Base-by-base conservation (phyloP, 176 grass and related monocot species). In the Alopecurus myosuroides region DNA sequence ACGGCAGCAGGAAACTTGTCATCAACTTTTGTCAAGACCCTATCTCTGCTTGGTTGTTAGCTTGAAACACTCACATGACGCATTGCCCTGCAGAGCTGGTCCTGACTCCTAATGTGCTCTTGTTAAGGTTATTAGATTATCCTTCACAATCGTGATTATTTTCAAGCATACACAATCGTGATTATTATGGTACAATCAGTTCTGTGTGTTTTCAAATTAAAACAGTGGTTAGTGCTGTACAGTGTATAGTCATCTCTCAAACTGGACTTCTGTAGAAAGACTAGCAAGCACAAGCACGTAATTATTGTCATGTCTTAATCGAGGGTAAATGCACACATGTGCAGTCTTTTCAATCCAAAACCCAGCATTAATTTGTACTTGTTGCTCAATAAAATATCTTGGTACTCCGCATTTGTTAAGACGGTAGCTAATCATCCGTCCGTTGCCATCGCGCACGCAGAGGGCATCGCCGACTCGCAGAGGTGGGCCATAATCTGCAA, bases 401-500 rank as follows among this genome's bases (percentile, higher is more conserved):
- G 36, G 13, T 19, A 75, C 35, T 20, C 55, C 8, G 30, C 55
- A 14, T 45, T 49, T 49, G 46, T 49, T 1, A 15, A 30, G 22
- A 74, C 45, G 9, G 20, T 31, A 53, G 5, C 88, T 90, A 65
- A 83, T 20, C 70, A 50, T 22, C 50, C 15, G 11, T 76, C 71
- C 57, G 55, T 30, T 94, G 36, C 12, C 74, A 69, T 31, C 7
- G 76, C 7, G 76, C 50, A 20, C 72, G 14, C 93, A 98, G 96
- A 85, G 73, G 96, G 93, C 14, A 90, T 98, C 18, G 89, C 53
- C 28, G 96, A 95, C 80, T 83, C 96, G 2, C 89, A 98, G n/a
- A 94, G 88, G 78, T 95, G 96, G 96, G 82, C 45, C 39, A 87
- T 95, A 76, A 80, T 93, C 50, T 92, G 85, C 69, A 98, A 95